Percentiles rank a stretch among this genome's conserved stretches.
phyloP scores from a whole-genome alignment of 305 asterid species.

The Striga hermonthica region DNA sequence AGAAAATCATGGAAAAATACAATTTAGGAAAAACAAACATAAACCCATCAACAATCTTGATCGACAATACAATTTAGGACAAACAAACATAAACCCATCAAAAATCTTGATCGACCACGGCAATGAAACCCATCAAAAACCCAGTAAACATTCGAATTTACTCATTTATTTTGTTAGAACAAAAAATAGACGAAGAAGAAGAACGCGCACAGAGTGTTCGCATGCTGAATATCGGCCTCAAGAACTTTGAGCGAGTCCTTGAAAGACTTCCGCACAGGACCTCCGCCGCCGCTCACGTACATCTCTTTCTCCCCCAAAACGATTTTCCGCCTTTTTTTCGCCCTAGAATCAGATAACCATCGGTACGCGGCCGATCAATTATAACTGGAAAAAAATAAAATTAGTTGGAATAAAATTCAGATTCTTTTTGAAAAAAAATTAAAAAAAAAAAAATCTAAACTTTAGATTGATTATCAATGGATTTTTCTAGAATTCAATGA shows the following conservation, averaged over 20 bases:
- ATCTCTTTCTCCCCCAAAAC: conserved; percentile 36
- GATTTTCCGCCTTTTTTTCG: neutral
- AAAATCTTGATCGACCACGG: conserved; percentile 19
- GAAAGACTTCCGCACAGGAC: conserved; percentile 73
- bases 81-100: conserved; percentile 5
- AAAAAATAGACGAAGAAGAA: neutral
- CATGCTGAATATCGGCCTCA: conserved; percentile 97
- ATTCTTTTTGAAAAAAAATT: neutral
- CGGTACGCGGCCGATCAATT: neutral
- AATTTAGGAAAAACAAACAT: conserved; percentile 7
- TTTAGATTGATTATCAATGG: neutral
- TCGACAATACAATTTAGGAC: conserved; percentile 16
- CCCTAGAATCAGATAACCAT: conserved; percentile 32
- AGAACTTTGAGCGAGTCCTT: conserved; percentile 90
- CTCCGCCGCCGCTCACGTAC: conserved; percentile 66
- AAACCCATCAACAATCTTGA: neutral
- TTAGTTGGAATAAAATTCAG: neutral
- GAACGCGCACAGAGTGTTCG: conserved; percentile 79
- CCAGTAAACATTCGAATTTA: neutral
- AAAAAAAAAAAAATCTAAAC: neutral
- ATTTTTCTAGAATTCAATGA: conserved; percentile 28
- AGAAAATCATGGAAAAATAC: conserved; percentile 8
- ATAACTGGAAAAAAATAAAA: conserved; percentile 12
- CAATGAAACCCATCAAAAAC: neutral
- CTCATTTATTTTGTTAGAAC: neutral